phyloP scores from a whole-genome alignment of 768 basidiomycete genomes.

The Neoboletus subvelutipes region DNA sequence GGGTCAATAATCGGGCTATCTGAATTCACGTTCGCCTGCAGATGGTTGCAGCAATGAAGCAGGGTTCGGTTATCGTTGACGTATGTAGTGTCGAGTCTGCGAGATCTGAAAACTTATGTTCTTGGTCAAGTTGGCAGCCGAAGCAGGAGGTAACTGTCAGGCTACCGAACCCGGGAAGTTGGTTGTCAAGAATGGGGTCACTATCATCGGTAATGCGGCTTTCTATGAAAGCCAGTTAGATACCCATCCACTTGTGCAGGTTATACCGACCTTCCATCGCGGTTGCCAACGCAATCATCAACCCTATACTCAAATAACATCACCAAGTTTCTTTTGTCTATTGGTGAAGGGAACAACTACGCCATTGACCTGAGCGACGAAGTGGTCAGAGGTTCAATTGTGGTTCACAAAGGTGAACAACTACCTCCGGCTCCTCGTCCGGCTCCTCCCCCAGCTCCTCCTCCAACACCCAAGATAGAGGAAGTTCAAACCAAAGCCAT shows the following conservation, averaged over 20 bases:
- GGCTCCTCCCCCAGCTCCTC: slow-evolving; percentile 59
- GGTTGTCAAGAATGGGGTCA: slow-evolving; percentile 69
- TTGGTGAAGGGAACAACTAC: slow-evolving; percentile 64
- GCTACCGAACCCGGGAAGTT: slow-evolving; percentile 78
- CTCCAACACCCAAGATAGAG: slow-evolving; percentile 48
- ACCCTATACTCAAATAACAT: slow-evolving; percentile 92
- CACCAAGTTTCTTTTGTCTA: slow-evolving; percentile 82
- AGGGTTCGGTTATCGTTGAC: slow-evolving; percentile 87
- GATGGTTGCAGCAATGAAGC: slow-evolving; percentile 91
- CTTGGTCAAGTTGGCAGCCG: slow-evolving; percentile 53
- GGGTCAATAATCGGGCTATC: background rate
- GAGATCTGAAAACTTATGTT: slow-evolving; percentile 14
- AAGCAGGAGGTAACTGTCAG: slow-evolving; percentile 88
- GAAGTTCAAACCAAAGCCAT: slow-evolving; percentile 52
- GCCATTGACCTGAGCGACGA: slow-evolving; percentile 75
- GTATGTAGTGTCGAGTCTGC: slow-evolving; percentile 19
- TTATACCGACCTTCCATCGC: slow-evolving; percentile 83
- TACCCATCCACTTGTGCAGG: slow-evolving; percentile 40
- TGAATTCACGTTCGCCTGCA: slow-evolving; percentile 20
- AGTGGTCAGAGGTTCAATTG: slow-evolving; percentile 78
- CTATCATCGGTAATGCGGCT: slow-evolving; percentile 61
- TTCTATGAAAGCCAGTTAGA: background rate
- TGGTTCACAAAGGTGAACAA: slow-evolving; percentile 64
- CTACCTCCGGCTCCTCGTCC: slow-evolving; percentile 69
- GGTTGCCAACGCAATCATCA: slow-evolving; percentile 85